A percentile compares a stretch with the other conserved stretches of the same genome.
Conservation (phyloP, 768 basidiomycete genomes). For the Rubroboletus pulcherrimus region DNA sequence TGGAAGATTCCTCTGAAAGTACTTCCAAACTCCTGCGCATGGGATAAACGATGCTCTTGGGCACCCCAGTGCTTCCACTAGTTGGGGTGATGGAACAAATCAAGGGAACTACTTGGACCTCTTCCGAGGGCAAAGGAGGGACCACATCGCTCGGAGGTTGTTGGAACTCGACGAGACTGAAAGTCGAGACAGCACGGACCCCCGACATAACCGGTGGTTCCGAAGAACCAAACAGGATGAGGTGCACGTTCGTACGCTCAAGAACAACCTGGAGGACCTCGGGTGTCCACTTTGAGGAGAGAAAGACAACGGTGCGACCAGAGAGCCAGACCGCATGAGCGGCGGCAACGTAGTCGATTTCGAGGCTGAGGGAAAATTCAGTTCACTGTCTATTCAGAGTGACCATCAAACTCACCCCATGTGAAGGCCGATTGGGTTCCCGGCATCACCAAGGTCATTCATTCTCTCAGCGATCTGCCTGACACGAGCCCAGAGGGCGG, state of each 20-base stretch:
- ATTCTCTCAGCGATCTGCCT: slow-evolving; percentile 24
- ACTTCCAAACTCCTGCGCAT: slow-evolving; percentile 25
- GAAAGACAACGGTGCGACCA: slow-evolving; percentile 26
- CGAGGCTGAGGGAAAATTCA: slow-evolving; percentile 17
- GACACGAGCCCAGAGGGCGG: slow-evolving; percentile 31
- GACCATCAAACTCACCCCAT: slow-evolving; percentile 18
- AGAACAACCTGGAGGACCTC: slow-evolving; percentile 27
- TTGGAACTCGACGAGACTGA: slow-evolving; percentile 10
- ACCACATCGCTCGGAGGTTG: slow-evolving; percentile 5
- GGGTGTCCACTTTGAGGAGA: slow-evolving; percentile 29
- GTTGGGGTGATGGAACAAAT: slow-evolving; percentile 28
- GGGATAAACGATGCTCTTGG: slow-evolving; percentile 32
- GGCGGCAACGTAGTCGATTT: slow-evolving; percentile 28
- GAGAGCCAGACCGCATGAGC: slow-evolving; percentile 31
- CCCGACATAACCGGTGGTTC: slow-evolving; percentile 11
- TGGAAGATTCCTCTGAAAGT: slow-evolving; percentile 28
- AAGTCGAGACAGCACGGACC: slow-evolving; percentile 17
- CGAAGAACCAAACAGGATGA: slow-evolving; percentile 21
- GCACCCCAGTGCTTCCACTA: slow-evolving; percentile 31
- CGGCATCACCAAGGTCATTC: slow-evolving; percentile 9
- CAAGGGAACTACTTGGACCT: slow-evolving; percentile 20
- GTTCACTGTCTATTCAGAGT: neutral
- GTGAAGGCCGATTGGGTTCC: slow-evolving; percentile 24
- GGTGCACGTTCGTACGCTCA: slow-evolving; percentile 18
- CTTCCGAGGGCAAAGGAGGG: slow-evolving; percentile 18